Evolutionary conservation across 139 green algal genomes (phyloP).

Genomic region (Auxenochlorella pyrenoidosa): DNA sequence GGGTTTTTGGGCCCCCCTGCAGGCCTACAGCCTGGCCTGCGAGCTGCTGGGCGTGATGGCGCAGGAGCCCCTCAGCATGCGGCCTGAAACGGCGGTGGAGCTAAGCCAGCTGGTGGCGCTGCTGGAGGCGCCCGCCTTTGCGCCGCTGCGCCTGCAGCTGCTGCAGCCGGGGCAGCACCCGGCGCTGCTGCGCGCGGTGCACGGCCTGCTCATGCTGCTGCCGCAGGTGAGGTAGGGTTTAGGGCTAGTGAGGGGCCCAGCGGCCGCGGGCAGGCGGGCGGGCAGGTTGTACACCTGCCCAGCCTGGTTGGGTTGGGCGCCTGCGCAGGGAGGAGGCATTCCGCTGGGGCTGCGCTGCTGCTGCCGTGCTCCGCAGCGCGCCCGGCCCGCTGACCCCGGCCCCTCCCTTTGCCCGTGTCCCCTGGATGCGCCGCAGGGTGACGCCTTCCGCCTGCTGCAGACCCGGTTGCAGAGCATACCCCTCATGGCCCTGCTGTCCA

Average conservation of each 20-base stretch:
- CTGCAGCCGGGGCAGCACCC: conserved; percentile 79
- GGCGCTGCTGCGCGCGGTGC: conserved; percentile 79
- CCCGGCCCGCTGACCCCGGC: too few relatives aligned
- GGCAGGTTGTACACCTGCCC: background rate
- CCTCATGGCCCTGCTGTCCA: conserved; percentile 60
- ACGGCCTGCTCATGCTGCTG: conserved; percentile 95
- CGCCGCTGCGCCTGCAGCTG: conserved; percentile 91
- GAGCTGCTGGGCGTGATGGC: conserved; percentile 33
- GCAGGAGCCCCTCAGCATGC: conserved; percentile 24
- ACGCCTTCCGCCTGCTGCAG: conserved; percentile 87
- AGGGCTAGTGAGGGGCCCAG: too few relatives aligned
- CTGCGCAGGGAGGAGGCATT: background rate
- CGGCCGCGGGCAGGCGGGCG: too few relatives aligned
- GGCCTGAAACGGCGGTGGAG: conserved; percentile 52
- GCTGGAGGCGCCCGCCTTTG: conserved; percentile 94
- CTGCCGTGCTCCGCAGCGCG: too few relatives aligned
- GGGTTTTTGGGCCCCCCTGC: too few relatives aligned
- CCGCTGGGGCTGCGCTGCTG: too few relatives aligned
- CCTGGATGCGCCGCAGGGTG: conserved; percentile 40
- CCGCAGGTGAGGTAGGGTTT: conserved; percentile 69
- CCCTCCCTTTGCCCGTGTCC: too few relatives aligned
- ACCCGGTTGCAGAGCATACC: conserved; percentile 68
- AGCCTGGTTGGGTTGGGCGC: background rate
- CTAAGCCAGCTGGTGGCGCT: conserved; percentile 90
- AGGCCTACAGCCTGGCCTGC: conserved; percentile 71